Base-by-base conservation (phyloP, 2,329 filamentous ascomycete genomes). In the Juglanconis oblonga region DNA sequence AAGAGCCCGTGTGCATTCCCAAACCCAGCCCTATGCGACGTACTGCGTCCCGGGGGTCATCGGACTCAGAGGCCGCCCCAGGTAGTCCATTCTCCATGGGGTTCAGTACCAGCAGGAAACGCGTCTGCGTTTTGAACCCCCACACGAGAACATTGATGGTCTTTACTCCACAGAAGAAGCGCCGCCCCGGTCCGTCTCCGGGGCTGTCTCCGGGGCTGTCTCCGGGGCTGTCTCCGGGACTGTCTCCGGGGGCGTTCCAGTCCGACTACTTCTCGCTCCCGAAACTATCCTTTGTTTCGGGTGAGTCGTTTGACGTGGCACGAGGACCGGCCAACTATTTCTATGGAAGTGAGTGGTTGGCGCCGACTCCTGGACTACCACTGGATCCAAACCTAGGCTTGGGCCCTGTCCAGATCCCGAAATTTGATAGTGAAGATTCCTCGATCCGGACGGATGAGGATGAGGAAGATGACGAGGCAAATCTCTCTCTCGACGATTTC, bases 401-500 rank as follows among this genome's bases (percentile, higher is more conserved):
- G 2, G 80, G 81, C 10, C 82, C 84, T 11, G 87, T 90, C 63
- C 83, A 56, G 81, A 83, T 45, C 52, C 47, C 48, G 36, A 47
- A 24, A 31, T 17, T 55, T 51, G 81, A 83, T 49, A 80, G 76
- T 65, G 78, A 75, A 66, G 83, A 76, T n/a, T 78, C 74, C 1
- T 62, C 51, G 33, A 44, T 56, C 11, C 48, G 45, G 51, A 54
- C 40, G 0, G 77, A 77, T 51, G 66, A 77, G 6, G 77, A 81
- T 3, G 81, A 85, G 49, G 79, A 83, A 24, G 87, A 89, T 52
- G 87, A 89, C 32, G 87, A 90, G 65, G 79, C 84, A 67, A 79
- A 80, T 57, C 75, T 89, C 14, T 84, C 87, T 63, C 79, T 92
- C 10, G 85, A 89, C 55, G 89, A 93, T 69, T 90, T 94, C 63